These are phyloP conservation scores for Acanthamoeba healyi DNA, from an alignment of 208 protist genomes.

Conservation along the genomic window DNA sequence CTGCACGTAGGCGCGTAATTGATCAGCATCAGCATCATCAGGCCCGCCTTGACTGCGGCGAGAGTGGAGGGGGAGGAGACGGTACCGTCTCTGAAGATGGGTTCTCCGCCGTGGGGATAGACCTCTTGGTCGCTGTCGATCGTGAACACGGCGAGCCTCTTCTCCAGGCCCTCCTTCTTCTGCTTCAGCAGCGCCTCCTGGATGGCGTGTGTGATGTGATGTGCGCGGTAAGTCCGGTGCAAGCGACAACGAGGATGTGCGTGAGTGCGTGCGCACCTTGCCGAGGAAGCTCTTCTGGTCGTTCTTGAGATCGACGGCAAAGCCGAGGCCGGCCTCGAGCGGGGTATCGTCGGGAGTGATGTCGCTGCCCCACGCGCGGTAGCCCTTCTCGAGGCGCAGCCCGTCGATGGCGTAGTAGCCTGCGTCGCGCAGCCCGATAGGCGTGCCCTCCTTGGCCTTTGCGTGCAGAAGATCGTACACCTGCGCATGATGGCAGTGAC, in stretches of 20 bases:
- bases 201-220: neutral
- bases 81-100: neutral
- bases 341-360: neutral
- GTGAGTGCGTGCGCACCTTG: neutral
- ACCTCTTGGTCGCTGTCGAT: neutral
- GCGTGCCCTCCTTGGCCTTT: neutral
- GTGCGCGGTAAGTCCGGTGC: neutral
- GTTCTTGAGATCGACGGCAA: neutral
- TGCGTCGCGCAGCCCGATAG: conserved; percentile 19
- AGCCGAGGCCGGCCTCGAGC: conserved; percentile 20
- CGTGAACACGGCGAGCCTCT: neutral
- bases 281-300: neutral
- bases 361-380: neutral
- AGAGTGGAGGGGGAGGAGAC: too few relatives aligned
- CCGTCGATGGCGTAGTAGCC: conserved; percentile 29
- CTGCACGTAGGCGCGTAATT: neutral
- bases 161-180: neutral
- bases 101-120: neutral
- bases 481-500: neutral
- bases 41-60: too few relatives aligned
- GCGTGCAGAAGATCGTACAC: neutral
- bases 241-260: too few relatives aligned
- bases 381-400: conserved; percentile 29
- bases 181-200: neutral
- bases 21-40: too few relatives aligned